Percentiles rank a stretch among this genome's conserved stretches.
Evolutionary conservation across 345 rosid species (phyloP).

Genomic region (Physaria fendleri): DNA sequence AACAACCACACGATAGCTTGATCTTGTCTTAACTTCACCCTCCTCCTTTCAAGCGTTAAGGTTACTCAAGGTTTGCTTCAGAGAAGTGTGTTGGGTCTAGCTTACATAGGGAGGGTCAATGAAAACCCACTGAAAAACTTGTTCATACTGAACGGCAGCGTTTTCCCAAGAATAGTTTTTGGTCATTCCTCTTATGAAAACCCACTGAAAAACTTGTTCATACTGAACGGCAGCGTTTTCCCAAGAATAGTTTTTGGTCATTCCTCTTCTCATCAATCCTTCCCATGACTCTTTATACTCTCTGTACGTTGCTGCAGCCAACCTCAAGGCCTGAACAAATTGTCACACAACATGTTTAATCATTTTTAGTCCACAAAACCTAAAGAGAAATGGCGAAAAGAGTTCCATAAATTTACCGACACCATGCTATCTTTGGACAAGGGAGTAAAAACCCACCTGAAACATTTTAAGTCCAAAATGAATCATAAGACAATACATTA

Average conservation of each 20-base stretch:
- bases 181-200: no score
- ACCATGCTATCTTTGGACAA: constrained; percentile 70
- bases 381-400: neutral
- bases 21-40: no score
- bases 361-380: no score
- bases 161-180: constrained; percentile 75
- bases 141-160: constrained; percentile 80
- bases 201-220: constrained; percentile 87
- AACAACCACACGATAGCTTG: no score
- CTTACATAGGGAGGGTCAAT: no score
- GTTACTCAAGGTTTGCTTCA: no score
- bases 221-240: constrained; percentile 80
- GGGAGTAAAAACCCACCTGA: constrained; percentile 90
- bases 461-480: neutral
- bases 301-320: constrained; percentile 60
- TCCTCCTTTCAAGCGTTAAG: no score
- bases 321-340: constrained; percentile 55
- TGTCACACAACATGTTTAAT: no score
- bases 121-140: constrained; percentile 82
- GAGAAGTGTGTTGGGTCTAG: no score
- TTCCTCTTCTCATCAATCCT: constrained; percentile 75
- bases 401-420: constrained; percentile 37
- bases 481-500: constrained; percentile 4
- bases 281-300: constrained; percentile 69
- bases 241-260: constrained; percentile 68